Percentiles rank a stretch among this genome's conserved stretches.
Conservation (phyloP, 139 green algal species). For the Volvox africanus region DNA sequence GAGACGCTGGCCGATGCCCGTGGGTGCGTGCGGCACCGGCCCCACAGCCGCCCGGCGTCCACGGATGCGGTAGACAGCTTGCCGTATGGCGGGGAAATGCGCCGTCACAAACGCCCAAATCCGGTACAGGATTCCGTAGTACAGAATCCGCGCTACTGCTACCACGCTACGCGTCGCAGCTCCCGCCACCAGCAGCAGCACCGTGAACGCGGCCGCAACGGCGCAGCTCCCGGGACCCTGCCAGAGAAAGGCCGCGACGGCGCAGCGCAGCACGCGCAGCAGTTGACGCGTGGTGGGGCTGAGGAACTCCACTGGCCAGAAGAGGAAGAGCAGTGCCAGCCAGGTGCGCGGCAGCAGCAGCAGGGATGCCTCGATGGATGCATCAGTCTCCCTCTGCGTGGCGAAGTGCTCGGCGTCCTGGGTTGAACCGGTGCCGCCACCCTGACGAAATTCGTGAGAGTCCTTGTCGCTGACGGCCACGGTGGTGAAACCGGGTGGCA, state of each 20-base stretch:
- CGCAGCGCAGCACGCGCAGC: background rate
- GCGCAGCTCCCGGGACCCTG: constrained; percentile 15
- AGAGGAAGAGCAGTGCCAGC: background rate
- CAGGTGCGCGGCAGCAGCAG: background rate
- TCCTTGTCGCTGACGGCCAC: background rate
- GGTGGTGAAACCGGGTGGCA: background rate
- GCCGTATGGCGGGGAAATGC: background rate
- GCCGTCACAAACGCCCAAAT: background rate
- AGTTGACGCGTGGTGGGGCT: background rate
- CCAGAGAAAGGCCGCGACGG: background rate
- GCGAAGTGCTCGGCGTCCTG: background rate
- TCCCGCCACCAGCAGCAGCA: background rate
- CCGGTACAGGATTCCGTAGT: no score
- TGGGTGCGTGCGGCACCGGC: background rate
- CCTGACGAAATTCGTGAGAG: background rate
- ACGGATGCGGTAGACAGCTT: background rate
- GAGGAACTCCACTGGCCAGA: background rate
- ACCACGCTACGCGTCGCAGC: background rate
- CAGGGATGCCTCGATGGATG: background rate
- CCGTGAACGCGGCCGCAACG: background rate
- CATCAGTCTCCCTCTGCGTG: background rate
- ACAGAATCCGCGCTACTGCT: background rate
- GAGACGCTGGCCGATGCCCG: background rate
- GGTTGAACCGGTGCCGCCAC: background rate
- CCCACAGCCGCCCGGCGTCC: no score